Base-by-base conservation (phyloP, 805 yeast genomes). In the Schwanniomyces occidentalis region DNA sequence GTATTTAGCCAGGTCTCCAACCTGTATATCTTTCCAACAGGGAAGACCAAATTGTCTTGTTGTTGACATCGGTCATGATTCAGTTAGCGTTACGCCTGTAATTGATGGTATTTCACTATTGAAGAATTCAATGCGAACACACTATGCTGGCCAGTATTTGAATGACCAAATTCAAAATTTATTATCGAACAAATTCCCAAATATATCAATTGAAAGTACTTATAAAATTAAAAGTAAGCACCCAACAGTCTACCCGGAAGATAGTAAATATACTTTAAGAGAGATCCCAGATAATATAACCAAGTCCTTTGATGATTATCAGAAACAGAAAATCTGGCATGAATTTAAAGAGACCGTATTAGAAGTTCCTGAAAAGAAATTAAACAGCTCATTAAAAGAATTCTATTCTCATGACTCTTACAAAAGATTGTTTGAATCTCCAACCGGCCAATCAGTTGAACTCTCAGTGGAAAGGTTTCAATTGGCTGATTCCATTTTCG, bases 11-110 rank as follows among this genome's bases (percentile, higher is more conserved):
- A 82, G 88, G 38, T 73, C 82, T 6, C 91, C 96, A n/a, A 82
- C 95, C 0, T 84, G 95, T 63, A 80, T 85, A 1, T 80, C 95
- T 2, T 90, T 90, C 61, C 89, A 91, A 8, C 83, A 85, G 44
- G 96, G 95, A 3, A 73, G 95, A 54, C 89, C 95, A 28, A 83
- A 82, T 41, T 88, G 95, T 55, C 65, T 88, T 20, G 88, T 88
- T 24, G 91, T 88, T 24, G 95, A 88, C 56, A 62, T 86, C 24
- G 96, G 96, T 5, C 93, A 85, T 52, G 90, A 85, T 53, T 64
- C 81, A 2, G 69, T 76, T 13, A 78, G 87, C 41, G 90, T 81
- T 1, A 82, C 93, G 4, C 95, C 90, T 2, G 88, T 85, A 14
- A 78, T 82, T 40, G 95, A 84, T 61, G 95, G 95, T 16, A 76